A percentile compares a stretch with the other conserved stretches of the same genome.
Conservation (phyloP, 225 moss, liverwort and hornwort species). For the Physcomitrium patens region DNA sequence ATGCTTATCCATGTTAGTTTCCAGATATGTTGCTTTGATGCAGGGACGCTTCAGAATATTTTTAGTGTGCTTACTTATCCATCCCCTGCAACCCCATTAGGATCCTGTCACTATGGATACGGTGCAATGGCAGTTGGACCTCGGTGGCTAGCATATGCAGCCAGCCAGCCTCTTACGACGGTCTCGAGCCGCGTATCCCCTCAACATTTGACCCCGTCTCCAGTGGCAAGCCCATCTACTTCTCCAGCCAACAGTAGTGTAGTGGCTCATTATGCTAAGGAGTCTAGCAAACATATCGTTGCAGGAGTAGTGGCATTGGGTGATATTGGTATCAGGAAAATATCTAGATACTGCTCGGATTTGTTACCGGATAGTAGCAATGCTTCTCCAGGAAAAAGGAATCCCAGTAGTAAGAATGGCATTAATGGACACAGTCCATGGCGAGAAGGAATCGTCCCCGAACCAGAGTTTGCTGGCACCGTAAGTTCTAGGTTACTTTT, state of each 20-base stretch:
- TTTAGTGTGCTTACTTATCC: constrained; percentile 93
- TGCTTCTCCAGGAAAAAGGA: constrained; percentile 66
- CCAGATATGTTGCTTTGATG: constrained; percentile 99
- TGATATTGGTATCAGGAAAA: constrained; percentile 88
- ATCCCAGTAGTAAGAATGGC: constrained; percentile 77
- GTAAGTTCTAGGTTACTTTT: constrained; percentile 44
- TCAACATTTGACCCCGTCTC: constrained; percentile 91
- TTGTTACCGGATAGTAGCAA: constrained; percentile 79
- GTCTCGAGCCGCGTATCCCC: constrained; percentile 91
- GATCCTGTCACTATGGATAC: constrained; percentile 66
- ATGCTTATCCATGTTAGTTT: neutral
- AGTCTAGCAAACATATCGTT: constrained; percentile 93
- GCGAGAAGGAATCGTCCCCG: constrained; percentile 69
- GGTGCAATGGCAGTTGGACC: constrained; percentile 97
- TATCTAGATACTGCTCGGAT: constrained; percentile 85
- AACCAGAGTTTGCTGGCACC: constrained; percentile 90
- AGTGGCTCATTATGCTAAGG: constrained; percentile 92
- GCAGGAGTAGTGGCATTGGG: constrained; percentile 93
- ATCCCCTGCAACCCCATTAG: constrained; percentile 57
- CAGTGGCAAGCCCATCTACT: constrained; percentile 91
- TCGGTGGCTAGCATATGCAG: constrained; percentile 95
- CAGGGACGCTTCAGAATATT: constrained; percentile 81
- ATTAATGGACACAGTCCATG: constrained; percentile 80
- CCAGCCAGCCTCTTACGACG: constrained; percentile 84
- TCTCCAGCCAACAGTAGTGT: constrained; percentile 90